Conservation (phyloP, 2,329 filamentous ascomycete genomes). For the Ascochyta clinopodiicola region DNA sequence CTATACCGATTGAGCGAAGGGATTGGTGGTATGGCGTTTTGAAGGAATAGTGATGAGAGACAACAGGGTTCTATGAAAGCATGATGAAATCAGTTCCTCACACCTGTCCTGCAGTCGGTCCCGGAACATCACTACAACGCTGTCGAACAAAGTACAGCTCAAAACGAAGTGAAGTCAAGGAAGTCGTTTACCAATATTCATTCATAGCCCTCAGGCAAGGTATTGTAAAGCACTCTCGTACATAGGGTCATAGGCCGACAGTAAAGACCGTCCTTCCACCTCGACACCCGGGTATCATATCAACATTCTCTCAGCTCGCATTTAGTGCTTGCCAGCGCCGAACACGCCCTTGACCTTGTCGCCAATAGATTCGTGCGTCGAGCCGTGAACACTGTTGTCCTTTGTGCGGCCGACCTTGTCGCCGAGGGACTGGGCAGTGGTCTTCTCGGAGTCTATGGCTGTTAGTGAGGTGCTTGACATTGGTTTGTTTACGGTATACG, state of each 20-base stretch:
- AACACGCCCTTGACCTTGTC: constrained; percentile 58
- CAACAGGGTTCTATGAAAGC: neutral
- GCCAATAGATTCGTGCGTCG: constrained; percentile 48
- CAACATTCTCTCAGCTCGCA: constrained; percentile 13
- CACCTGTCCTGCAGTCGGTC: neutral
- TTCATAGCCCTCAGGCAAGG: constrained; percentile 25
- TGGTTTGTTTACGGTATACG: neutral
- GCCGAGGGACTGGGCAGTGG: constrained; percentile 56
- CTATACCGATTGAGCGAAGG: constrained; percentile 14
- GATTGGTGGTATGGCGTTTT: neutral
- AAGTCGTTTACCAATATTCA: neutral
- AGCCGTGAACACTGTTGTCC: constrained; percentile 47
- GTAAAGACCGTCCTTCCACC: constrained; percentile 7
- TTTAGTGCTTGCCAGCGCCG: constrained; percentile 52
- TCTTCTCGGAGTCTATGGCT: constrained; percentile 63
- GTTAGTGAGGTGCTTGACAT: constrained; percentile 43
- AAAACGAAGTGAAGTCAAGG: neutral
- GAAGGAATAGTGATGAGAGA: neutral
- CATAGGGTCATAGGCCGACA: constrained; percentile 2
- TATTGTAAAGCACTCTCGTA: constrained; percentile 23
- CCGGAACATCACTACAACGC: neutral
- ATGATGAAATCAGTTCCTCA: neutral
- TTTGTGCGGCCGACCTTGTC: constrained; percentile 51
- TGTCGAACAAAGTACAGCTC: neutral
- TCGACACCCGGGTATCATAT: constrained; percentile 10